Evolutionary conservation across 768 basidiomycete species (phyloP), one percentile per base, ranked within the genome.

Genomic region (Boletus subparvulus): DNA sequence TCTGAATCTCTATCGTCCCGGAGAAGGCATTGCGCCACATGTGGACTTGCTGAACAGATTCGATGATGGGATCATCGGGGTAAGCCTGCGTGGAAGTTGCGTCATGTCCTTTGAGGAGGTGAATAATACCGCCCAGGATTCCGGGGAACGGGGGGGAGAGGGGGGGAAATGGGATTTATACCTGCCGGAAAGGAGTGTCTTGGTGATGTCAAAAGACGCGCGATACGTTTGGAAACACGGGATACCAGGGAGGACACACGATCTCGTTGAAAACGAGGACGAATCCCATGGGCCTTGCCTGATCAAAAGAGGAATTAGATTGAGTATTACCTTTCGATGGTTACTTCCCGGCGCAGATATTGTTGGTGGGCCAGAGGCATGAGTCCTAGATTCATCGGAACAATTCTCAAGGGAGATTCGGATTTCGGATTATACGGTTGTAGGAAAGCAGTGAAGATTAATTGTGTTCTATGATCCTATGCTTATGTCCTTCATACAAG

Each of bases 301-400:
- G 77, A 72, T 88, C 11, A 70, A 77, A 55, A 76, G 90, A 48
- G 78, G 78, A 6, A 69, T 78, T 32, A 78, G 88, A 52, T 74
- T 96, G 61, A 95, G 92, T 66, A 78, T 95, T 49, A 98, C 94
- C 8, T 88, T 92, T 68, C 80, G 94, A 51, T 93, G 92, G 90
- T 73, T 96, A 60, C 79, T 92, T 16, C 84, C 86, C 17, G 93
- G 92, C 0, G 94, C 90, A 49, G 90, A 94, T 55, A 70, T 92
- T 33, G 85, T 93, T n/a, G 87, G 87, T 42, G 87, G 83, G 39
- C 55, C 67, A 21, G 67, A 65, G 50, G 16, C 32, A 32, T 61
- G 42, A 67, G 30, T 39, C 50, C 56, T 66, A 52, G 33, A 50
- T 37, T 19, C 17, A 56, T 59, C 53, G 59, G 50, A 14, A 11